phyloP scores from a whole-genome alignment of 179 eudicot species.

The Silene noctiflora region DNA sequence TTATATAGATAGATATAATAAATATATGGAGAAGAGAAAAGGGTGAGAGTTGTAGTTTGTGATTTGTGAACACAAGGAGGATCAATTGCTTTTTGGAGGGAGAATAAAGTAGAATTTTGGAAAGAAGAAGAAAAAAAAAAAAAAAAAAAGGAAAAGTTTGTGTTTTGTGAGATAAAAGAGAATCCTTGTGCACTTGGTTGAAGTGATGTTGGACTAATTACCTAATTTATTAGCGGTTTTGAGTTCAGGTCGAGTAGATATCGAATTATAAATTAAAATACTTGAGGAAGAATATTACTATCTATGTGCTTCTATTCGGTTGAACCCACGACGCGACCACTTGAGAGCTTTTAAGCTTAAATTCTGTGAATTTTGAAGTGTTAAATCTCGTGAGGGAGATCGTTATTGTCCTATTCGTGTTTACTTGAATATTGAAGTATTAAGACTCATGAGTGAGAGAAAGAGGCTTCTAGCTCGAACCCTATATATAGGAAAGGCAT shows the following conservation, averaged over 20 bases:
- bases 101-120: conserved; percentile 69
- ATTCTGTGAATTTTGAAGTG: background rate
- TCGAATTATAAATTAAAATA: background rate
- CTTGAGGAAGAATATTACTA: background rate
- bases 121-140: conserved; percentile 33
- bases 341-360: background rate
- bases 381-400: background rate
- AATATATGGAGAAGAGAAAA: conserved; percentile 27
- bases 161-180: conserved; percentile 19
- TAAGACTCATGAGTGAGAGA: background rate
- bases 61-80: conserved; percentile 80
- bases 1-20: conserved; percentile 23
- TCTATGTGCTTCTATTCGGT: background rate
- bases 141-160: conserved; percentile 17
- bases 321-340: no score
- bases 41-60: conserved; percentile 45
- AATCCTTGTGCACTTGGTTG: conserved; percentile 9
- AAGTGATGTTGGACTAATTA: background rate
- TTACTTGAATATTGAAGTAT: no score
- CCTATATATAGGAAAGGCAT: no score
- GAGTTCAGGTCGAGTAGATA: background rate
- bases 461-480: no score
- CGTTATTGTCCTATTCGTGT: background rate
- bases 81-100: conserved; percentile 69
- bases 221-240: background rate